Evolutionary conservation across 345 rosid genomes (phyloP), one percentile per base, ranked within the genome.

Genomic region (Gossypium sturtianum): DNA sequence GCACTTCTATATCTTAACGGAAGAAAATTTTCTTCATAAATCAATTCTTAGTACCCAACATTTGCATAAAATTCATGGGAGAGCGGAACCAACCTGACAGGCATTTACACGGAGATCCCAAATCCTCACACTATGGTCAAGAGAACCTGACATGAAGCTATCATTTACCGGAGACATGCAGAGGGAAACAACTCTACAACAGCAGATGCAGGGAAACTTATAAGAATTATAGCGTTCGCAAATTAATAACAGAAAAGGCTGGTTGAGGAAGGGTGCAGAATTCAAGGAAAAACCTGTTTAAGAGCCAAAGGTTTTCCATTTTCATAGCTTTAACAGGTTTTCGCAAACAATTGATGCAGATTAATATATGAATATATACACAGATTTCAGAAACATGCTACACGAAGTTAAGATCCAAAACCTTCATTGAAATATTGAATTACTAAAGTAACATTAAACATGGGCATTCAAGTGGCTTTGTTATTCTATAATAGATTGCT

Each of bases 41-140:
- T 41, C 59, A 49, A 44, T 23, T 49, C 72, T 16, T 48, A 68
- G 12, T 15, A 68, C 13, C 22, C 15, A 48, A 49, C 3, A 49
- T 69, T 27, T 27, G 45, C 59, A 27, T 71, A 56, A 25, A 47
- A 48, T 67, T 67, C 57, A 48, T 23, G 51, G n/a, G n/a, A 78
- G 66, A 56, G 44, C 48, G 52, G 78, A 78, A 80, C 89, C 17
- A 80, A 95, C 98, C 99, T 95, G 99, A 82, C 99, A 93, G n/a
- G 93, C 93, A 82, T 93, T 95, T 45, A 95, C 99, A 38, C 98
- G 98, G 84, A 95, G 99, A 87, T 95, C 99, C 99, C 99, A 95
- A 47, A 95, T 90, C 81, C 99, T 88, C 72, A 91, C 94, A 62
- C 84, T 91, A 67, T 90, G 91, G 80, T 95, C 99, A 22, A 95